Percentiles rank a stretch among this genome's conserved stretches.
phyloP scores from a whole-genome alignment of 2,329 filamentous ascomycete genomes.

The Diaporthe batatas region DNA sequence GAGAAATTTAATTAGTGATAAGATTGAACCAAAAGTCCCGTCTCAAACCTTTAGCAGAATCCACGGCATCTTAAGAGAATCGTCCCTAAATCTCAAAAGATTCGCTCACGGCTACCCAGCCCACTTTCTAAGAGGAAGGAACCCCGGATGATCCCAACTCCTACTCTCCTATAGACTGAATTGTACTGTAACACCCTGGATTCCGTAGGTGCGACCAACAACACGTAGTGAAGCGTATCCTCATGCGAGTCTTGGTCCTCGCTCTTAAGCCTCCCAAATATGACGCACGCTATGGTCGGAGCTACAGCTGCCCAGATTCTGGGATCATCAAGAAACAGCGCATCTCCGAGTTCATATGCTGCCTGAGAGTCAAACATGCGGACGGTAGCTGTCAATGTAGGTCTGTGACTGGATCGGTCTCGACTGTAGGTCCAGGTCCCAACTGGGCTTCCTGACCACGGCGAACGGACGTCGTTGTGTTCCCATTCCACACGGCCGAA shows the following conservation, averaged over 20 bases:
- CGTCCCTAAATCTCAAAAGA: not conserved
- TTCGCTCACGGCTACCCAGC: not conserved
- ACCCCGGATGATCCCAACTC: not conserved
- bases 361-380: not conserved
- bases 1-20: too few species aligned
- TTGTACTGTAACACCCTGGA: not conserved
- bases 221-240: not conserved
- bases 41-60: too few species aligned
- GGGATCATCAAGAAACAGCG: not conserved
- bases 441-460: not conserved
- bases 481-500: constrained; percentile 16
- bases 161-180: not conserved
- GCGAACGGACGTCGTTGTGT: not conserved
- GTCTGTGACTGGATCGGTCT: not conserved
- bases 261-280: not conserved
- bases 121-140: not conserved
- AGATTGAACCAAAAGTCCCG: too few species aligned
- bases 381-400: not conserved
- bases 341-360: not conserved
- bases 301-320: not conserved
- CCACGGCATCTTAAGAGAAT: too few species aligned
- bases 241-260: not conserved
- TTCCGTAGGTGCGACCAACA: not conserved
- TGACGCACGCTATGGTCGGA: not conserved
- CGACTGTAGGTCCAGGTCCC: constrained; percentile 10